Percentiles rank a stretch among this genome's conserved stretches.
Conservation (phyloP, 768 basidiomycete genomes). For the Pilatotrama ljubarskyi region DNA sequence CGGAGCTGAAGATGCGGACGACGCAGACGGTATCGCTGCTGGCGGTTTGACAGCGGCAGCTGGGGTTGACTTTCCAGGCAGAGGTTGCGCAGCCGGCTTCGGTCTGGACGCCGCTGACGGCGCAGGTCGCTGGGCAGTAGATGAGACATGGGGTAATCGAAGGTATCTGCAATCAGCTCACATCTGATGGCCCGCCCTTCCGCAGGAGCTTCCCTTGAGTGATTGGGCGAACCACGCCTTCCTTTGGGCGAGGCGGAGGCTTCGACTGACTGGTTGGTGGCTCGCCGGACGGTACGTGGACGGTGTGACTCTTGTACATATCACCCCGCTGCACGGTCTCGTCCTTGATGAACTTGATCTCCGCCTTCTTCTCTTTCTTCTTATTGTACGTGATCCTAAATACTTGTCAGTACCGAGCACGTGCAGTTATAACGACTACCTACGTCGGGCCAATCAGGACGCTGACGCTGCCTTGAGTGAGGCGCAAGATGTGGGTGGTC, state of each 20-base stretch:
- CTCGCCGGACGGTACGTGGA: slow-evolving; percentile 88
- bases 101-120: slow-evolving; percentile 45
- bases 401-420: not conserved
- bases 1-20: slow-evolving; percentile 39
- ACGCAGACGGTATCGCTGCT: slow-evolving; percentile 36
- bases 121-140: slow-evolving; percentile 27
- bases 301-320: slow-evolving; percentile 89
- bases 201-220: slow-evolving; percentile 80
- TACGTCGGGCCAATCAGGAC: slow-evolving; percentile 78
- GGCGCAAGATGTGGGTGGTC: slow-evolving; percentile 72
- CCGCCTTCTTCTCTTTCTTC: slow-evolving; percentile 94
- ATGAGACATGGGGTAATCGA: not conserved
- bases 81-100: slow-evolving; percentile 61
- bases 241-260: slow-evolving; percentile 84
- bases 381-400: slow-evolving; percentile 86
- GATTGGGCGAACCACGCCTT: slow-evolving; percentile 82
- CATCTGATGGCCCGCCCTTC: slow-evolving; percentile 69
- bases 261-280: slow-evolving; percentile 77
- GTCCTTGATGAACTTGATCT: slow-evolving; percentile 87
- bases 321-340: slow-evolving; percentile 80
- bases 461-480: slow-evolving; percentile 75
- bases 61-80: slow-evolving; percentile 58
- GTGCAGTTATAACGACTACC: slow-evolving; percentile 33
- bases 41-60: slow-evolving; percentile 37
- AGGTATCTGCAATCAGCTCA: slow-evolving; percentile 21